Evolutionary conservation across 192 early-diverging fungal genomes (phyloP), one percentile per base, ranked within the genome.

Genomic region (Coemansia sp.): DNA sequence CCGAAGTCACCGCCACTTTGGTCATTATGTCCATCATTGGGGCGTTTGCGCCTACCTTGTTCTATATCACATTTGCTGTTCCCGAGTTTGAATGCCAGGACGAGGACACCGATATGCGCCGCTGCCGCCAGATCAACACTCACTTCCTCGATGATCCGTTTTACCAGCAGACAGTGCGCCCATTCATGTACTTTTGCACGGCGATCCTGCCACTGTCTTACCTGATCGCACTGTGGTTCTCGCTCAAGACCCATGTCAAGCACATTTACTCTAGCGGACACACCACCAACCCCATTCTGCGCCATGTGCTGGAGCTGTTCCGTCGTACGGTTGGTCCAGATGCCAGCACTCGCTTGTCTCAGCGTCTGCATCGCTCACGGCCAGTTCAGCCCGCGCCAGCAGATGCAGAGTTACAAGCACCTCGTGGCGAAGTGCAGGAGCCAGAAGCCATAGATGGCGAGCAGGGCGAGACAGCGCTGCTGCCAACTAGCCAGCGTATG

Each of bases 1-100:
- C 96, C 42, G 91, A 89, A 53, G 94, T 98, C n/a, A 94, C 96
- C 5, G 84, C 88, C 31, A 97, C 96, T 1, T 85, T 98, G 84
- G 82, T 98, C 10, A 92, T 96, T 64, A 90, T 96, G 87, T 87
- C 89, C 0, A 84, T 96, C 30, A 89, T 96, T 64, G 94, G 91
- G 11, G 88, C 85, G 15, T 88, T 98, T 73, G 91, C 92, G 1
- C 96, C 96, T 1, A 95, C 96, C 9, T 58, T 96, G 26, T 98
- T 97, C 58, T 96, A 95, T 70, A 86, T 92, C 51, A 89, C 90
- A 18, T 92, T 90, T 76, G 96, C 92, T 10, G 69, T 64, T 45
- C 68, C 71, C 50, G 73, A 76, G 55, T 69, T 76, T 50, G 73
- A 69, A 56, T 80, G 79, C 62, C 68, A 47, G 12, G 56, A 67